Evolutionary conservation across 169 alveolate species (phyloP).

Genomic region (Cryptosporidium baileyi): DNA sequence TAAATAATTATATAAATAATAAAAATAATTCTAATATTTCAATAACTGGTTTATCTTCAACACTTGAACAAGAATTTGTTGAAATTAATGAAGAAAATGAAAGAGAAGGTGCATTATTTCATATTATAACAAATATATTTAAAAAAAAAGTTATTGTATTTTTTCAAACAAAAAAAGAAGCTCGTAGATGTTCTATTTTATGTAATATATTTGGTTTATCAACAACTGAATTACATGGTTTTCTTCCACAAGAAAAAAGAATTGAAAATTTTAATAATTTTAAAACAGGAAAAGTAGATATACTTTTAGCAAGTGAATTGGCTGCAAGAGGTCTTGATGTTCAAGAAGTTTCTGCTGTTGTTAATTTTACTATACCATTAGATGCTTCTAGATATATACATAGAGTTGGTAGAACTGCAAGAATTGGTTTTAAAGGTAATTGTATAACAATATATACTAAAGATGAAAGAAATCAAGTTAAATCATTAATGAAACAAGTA

Average conservation of each 20-base stretch:
- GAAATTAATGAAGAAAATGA: constrained; percentile 70
- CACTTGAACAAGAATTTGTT: constrained; percentile 74
- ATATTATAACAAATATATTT: constrained; percentile 74
- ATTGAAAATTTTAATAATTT: constrained; percentile 81
- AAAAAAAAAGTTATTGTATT: constrained; percentile 79
- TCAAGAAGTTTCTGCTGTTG: constrained; percentile 88
- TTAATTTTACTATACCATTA: constrained; percentile 91
- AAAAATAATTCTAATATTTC: neutral
- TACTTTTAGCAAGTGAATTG: constrained; percentile 92
- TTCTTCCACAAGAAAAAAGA: constrained; percentile 90
- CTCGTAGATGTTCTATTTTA: constrained; percentile 87
- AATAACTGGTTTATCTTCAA: constrained; percentile 73
- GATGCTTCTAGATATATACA: constrained; percentile 90
- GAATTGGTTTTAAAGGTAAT: constrained; percentile 91
- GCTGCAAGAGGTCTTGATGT: constrained; percentile 96
- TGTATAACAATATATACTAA: constrained; percentile 90
- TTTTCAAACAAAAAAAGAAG: constrained; percentile 89
- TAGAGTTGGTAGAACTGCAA: constrained; percentile 94
- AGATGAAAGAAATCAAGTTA: constrained; percentile 83
- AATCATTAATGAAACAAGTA: constrained; percentile 78
- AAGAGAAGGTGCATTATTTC: constrained; percentile 79
- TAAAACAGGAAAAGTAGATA: constrained; percentile 85
- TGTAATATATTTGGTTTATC: constrained; percentile 85
- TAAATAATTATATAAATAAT: neutral
- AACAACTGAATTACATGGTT: constrained; percentile 94